phyloP scores from a whole-genome alignment of 139 green algal species.

The Micractinium sp. region DNA sequence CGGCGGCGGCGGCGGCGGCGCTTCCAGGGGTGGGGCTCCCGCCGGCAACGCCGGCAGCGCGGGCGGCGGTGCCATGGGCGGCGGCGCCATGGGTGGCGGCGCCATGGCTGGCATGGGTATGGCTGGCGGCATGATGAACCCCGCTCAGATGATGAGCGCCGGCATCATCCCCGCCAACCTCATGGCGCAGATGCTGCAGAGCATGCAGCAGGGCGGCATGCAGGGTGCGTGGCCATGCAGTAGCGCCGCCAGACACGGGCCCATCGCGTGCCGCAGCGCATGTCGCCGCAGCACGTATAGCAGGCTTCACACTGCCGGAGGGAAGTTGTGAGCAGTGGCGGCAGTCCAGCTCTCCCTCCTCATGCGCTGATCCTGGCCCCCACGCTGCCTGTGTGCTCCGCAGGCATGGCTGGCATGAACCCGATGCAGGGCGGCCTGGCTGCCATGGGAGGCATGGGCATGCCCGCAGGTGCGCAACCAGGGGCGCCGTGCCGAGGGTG shows the following conservation, averaged over 20 bases:
- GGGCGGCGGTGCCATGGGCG: background rate
- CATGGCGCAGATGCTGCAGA: conserved; percentile 15
- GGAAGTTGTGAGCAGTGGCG: background rate
- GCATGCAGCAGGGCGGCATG: background rate
- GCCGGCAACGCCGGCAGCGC: background rate
- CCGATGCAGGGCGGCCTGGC: conserved; percentile 13
- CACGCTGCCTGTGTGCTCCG: background rate
- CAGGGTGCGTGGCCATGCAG: background rate
- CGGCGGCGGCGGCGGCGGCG: background rate
- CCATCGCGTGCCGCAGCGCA: background rate
- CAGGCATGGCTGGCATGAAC: conserved; percentile 42
- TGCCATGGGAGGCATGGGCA: conserved; percentile 43
- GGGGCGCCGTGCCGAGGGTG: too few species aligned
- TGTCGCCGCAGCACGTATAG: background rate
- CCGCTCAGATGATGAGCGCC: background rate
- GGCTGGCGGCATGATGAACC: background rate
- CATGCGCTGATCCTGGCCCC: background rate
- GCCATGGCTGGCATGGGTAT: conserved; percentile 48
- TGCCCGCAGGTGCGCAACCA: conserved; percentile 13
- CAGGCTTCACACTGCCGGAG: background rate
- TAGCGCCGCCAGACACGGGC: background rate
- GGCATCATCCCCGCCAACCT: conserved; percentile 10
- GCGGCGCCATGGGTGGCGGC: conserved; percentile 34
- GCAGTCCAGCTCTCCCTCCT: background rate
- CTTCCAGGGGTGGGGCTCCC: too few species aligned